Evolutionary conservation across 2,329 filamentous ascomycete genomes (phyloP).

Genomic region (Huntiella omanensis): DNA sequence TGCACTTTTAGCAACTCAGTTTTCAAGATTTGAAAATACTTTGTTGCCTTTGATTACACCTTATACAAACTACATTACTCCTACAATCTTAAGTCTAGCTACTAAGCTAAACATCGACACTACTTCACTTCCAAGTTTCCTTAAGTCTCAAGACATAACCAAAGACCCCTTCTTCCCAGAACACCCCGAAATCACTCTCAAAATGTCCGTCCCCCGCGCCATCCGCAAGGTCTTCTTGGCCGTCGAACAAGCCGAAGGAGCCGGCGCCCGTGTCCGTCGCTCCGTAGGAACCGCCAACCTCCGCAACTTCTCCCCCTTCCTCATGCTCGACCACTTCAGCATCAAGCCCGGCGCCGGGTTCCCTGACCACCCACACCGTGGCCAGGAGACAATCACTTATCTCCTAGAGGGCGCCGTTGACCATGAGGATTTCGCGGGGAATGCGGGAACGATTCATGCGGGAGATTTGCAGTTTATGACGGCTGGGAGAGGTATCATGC

Average conservation of each 20-base stretch:
- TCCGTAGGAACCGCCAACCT: slow-evolving; percentile 72
- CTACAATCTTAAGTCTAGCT: neutral
- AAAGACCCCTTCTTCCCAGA: slow-evolving; percentile 6
- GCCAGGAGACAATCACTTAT: slow-evolving; percentile 80
- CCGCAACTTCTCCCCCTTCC: slow-evolving; percentile 74
- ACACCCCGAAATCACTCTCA: slow-evolving; percentile 19
- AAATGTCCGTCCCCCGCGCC: slow-evolving; percentile 51
- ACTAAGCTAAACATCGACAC: neutral
- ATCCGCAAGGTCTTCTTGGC: slow-evolving; percentile 75
- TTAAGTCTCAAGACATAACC: neutral
- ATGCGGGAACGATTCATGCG: slow-evolving; percentile 61
- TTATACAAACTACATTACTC: neutral
- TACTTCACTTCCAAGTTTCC: neutral
- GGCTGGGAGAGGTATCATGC: slow-evolving; percentile 75
- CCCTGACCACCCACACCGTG: slow-evolving; percentile 68
- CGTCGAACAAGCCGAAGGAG: slow-evolving; percentile 71
- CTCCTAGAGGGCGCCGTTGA: slow-evolving; percentile 70
- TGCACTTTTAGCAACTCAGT: slow-evolving; percentile 4
- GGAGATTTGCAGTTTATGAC: slow-evolving; percentile 99
- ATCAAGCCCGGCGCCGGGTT: slow-evolving; percentile 69
- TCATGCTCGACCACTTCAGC: slow-evolving; percentile 90
- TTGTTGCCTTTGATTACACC: neutral
- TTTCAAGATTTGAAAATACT: neutral
- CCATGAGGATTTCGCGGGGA: slow-evolving; percentile 81
- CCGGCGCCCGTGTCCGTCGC: slow-evolving; percentile 68